These are phyloP conservation scores for Entonaema liquescens DNA, from an alignment of 495 filamentous ascomycete species.

Conservation along the genomic window DNA sequence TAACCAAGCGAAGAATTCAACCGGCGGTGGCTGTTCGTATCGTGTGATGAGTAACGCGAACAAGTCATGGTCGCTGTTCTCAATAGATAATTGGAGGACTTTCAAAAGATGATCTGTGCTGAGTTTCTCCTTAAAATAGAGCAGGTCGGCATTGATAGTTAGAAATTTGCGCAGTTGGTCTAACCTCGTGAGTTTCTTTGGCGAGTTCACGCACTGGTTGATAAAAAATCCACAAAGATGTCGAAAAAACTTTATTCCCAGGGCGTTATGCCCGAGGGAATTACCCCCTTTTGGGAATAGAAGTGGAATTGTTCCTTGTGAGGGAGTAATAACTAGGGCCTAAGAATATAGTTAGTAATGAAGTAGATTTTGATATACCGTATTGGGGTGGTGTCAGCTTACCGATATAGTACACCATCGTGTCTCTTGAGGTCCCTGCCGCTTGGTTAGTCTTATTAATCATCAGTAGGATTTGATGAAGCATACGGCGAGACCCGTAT, in stretches of 20 bases:
- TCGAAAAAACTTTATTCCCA: too few species aligned
- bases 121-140: not conserved
- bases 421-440: slow-evolving; percentile 37
- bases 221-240: slow-evolving; percentile 5
- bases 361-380: not conserved
- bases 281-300: not conserved
- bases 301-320: slow-evolving; percentile 13
- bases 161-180: slow-evolving; percentile 2
- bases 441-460: not conserved
- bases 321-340: slow-evolving; percentile 34
- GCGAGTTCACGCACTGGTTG: not conserved
- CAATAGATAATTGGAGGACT: slow-evolving; percentile 1
- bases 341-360: slow-evolving; percentile 5
- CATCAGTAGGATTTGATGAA: slow-evolving; percentile 8
- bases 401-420: slow-evolving; percentile 52
- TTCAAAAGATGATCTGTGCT: not conserved
- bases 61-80: not conserved
- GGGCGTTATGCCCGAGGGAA: too few species aligned
- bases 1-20: slow-evolving; percentile 13
- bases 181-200: not conserved
- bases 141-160: not conserved
- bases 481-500: slow-evolving; percentile 49
- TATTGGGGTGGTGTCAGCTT: slow-evolving; percentile 11
- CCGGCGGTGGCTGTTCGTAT: not conserved
- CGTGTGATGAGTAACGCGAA: not conserved